These are phyloP conservation scores for Aspergillus piperis DNA, from an alignment of 2,329 filamentous ascomycete species.

Conservation along the genomic window DNA sequence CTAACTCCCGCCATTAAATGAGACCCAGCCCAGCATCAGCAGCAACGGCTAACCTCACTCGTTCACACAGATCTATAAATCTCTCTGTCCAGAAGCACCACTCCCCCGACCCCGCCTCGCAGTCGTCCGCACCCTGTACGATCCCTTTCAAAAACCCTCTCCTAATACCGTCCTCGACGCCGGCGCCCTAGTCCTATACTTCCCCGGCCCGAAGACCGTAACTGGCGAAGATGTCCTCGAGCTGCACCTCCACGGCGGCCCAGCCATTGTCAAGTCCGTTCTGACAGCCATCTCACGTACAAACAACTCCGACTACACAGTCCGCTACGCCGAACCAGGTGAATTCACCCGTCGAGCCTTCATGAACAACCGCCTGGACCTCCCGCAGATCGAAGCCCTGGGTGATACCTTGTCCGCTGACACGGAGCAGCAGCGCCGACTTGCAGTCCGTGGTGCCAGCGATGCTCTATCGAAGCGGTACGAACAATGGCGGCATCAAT, in stretches of 20 bases:
- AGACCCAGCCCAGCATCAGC: background rate
- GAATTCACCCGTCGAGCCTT: slow-evolving; percentile 96
- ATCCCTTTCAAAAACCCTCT: slow-evolving; percentile 50
- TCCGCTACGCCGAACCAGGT: slow-evolving; percentile 89
- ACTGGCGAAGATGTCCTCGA: slow-evolving; percentile 94
- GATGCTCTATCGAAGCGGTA: slow-evolving; percentile 73
- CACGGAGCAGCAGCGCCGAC: slow-evolving; percentile 88
- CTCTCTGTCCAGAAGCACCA: slow-evolving; percentile 58
- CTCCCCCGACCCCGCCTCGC: slow-evolving; percentile 65
- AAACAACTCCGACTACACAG: slow-evolving; percentile 32
- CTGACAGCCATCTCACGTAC: slow-evolving; percentile 69
- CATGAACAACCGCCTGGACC: slow-evolving; percentile 77
- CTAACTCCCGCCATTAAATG: background rate
- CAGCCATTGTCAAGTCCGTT: slow-evolving; percentile 84
- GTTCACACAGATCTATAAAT: slow-evolving; percentile 62
- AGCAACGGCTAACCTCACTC: background rate
- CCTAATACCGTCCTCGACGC: slow-evolving; percentile 65
- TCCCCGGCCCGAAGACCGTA: slow-evolving; percentile 76
- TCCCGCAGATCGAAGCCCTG: slow-evolving; percentile 75
- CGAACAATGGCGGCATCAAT: slow-evolving; percentile 74
- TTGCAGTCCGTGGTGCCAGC: slow-evolving; percentile 77
- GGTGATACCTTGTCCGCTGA: slow-evolving; percentile 64
- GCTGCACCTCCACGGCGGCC: slow-evolving; percentile 89
- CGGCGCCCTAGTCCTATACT: slow-evolving; percentile 77
- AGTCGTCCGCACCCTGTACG: slow-evolving; percentile 71